phyloP scores from a whole-genome alignment of 176 grass and related monocot genomes.

The Cymbopogon citratus region DNA sequence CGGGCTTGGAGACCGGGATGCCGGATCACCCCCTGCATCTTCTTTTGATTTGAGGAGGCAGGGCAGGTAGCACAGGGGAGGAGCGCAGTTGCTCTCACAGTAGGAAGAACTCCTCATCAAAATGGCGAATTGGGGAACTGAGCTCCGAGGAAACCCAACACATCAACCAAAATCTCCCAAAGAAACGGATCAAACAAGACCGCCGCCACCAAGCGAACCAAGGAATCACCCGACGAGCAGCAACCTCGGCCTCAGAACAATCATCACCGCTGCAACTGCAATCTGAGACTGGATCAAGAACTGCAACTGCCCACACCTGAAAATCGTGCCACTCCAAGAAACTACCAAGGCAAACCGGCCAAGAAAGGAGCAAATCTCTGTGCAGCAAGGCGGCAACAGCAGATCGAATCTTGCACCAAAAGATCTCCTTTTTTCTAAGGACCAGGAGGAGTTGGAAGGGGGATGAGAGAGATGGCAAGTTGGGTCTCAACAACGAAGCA shows the following conservation, averaged over 20 bases:
- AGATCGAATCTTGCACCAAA: slow-evolving; percentile 40
- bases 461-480: not conserved
- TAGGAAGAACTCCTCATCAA: slow-evolving; percentile 48
- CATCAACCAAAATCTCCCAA: slow-evolving; percentile 19
- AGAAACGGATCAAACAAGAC: not conserved
- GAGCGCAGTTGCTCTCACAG: slow-evolving; percentile 43
- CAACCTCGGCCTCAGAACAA: not conserved
- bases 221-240: not conserved
- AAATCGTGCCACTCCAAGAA: not conserved
- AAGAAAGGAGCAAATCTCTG: slow-evolving; percentile 23
- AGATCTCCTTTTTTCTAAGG: slow-evolving; percentile 25
- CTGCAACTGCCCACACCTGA: not conserved
- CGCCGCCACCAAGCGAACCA: not conserved
- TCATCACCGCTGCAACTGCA: not conserved
- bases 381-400: not conserved
- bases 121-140: slow-evolving; percentile 36
- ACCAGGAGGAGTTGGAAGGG: slow-evolving; percentile 33
- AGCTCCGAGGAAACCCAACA: slow-evolving; percentile 19
- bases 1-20: no score
- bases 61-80: slow-evolving; percentile 25
- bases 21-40: not conserved
- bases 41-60: slow-evolving; percentile 32
- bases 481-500: slow-evolving; percentile 26
- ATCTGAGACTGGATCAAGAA: slow-evolving; percentile 7
- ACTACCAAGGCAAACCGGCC: not conserved